Conservation (phyloP, 2,329 filamentous ascomycete genomes). For the Dothideomycetidae sp. region DNA sequence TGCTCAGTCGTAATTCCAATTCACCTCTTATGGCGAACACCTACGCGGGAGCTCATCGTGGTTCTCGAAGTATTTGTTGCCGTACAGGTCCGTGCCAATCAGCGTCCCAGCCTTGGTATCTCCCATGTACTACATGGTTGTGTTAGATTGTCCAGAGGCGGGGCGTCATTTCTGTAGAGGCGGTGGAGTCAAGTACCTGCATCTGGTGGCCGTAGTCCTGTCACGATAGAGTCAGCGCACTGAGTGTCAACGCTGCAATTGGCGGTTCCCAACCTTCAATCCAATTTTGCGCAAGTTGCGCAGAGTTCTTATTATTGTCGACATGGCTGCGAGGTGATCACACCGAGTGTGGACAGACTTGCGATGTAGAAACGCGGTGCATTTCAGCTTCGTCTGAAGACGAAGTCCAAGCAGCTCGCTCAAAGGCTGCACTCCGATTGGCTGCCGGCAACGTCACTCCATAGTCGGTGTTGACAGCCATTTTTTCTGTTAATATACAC, state of each 20-base stretch:
- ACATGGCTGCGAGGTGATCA: conserved; percentile 51
- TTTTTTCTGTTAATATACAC: too few species aligned
- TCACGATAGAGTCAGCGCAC: conserved; percentile 25
- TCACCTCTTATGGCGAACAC: conserved; percentile 20
- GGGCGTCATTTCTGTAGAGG: conserved; percentile 13
- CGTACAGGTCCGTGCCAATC: conserved; percentile 73
- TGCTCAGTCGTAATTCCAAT: conserved; percentile 2
- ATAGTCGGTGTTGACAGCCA: background rate
- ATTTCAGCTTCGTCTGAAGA: background rate
- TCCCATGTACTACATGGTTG: conserved; percentile 31
- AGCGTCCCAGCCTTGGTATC: conserved; percentile 90
- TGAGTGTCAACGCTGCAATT: background rate
- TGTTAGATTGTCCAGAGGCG: conserved; percentile 17
- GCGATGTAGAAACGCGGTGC: background rate
- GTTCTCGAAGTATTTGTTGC: conserved; percentile 98
- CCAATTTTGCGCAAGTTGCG: conserved; percentile 78
- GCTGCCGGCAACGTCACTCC: background rate
- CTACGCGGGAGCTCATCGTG: conserved; percentile 77
- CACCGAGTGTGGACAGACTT: background rate
- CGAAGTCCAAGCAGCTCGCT: conserved; percentile 1
- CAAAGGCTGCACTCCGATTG: conserved; percentile 7
- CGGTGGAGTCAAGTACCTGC: conserved; percentile 80
- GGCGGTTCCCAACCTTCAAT: conserved; percentile 52
- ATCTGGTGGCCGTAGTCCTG: conserved; percentile 88
- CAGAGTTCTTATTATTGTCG: conserved; percentile 74